A percentile compares a stretch with the other conserved stretches of the same genome.
These are phyloP conservation scores for Pyrenopolyporus hunteri DNA, from an alignment of 495 filamentous ascomycete genomes.

Conservation along the genomic window DNA sequence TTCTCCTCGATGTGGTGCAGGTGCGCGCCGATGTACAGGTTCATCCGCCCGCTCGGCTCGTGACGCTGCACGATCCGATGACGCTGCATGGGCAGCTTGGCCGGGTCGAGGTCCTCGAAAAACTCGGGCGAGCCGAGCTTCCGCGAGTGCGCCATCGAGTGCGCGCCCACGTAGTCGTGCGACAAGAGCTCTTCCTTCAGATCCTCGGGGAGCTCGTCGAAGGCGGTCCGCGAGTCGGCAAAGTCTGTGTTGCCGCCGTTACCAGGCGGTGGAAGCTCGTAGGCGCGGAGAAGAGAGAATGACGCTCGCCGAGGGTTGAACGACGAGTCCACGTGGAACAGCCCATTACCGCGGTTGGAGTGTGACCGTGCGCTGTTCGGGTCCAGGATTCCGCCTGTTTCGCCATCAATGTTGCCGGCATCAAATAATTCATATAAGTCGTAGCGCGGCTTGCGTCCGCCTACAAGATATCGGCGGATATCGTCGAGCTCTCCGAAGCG, in stretches of 20 bases:
- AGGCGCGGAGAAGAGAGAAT: slow-evolving; percentile 60
- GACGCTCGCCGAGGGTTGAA: slow-evolving; percentile 66
- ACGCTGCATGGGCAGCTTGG: slow-evolving; percentile 50
- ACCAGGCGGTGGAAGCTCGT: slow-evolving; percentile 56
- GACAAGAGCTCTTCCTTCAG: slow-evolving; percentile 48
- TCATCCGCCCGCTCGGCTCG: slow-evolving; percentile 59
- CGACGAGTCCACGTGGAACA: slow-evolving; percentile 65
- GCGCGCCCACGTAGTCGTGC: slow-evolving; percentile 60
- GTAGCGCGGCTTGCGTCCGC: slow-evolving; percentile 55
- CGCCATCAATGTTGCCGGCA: slow-evolving; percentile 59
- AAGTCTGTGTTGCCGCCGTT: slow-evolving; percentile 64
- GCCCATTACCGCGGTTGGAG: slow-evolving; percentile 57
- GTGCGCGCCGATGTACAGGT: slow-evolving; percentile 62
- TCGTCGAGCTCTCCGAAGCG: slow-evolving; percentile 65
- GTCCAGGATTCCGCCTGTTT: slow-evolving; percentile 48
- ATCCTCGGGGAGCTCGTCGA: slow-evolving; percentile 52
- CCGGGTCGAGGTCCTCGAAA: slow-evolving; percentile 57
- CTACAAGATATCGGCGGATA: slow-evolving; percentile 57
- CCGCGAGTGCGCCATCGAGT: slow-evolving; percentile 61
- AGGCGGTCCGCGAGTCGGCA: slow-evolving; percentile 62
- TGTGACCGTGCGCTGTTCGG: slow-evolving; percentile 49
- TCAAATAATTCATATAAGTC: slow-evolving; percentile 62
- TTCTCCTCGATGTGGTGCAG: slow-evolving; percentile 59
- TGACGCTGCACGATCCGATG: slow-evolving; percentile 60
- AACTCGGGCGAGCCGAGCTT: slow-evolving; percentile 59